These are phyloP conservation scores for Backusella tarrabulga DNA, from an alignment of 192 early-diverging fungal genomes.

Conservation along the genomic window DNA sequence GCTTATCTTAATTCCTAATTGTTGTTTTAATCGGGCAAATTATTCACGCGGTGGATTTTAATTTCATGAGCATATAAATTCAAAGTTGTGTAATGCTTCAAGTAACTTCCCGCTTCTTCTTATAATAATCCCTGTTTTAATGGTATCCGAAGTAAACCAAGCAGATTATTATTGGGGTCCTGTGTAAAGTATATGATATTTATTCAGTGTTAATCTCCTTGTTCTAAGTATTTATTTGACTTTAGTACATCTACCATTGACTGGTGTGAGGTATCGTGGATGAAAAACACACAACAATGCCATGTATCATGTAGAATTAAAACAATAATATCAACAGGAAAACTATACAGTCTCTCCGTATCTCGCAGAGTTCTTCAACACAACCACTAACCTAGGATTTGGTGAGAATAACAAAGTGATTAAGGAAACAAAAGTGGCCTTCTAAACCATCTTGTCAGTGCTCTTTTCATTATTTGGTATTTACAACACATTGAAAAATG, in stretches of 20 bases:
- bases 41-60: conserved; percentile 1
- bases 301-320: not conserved
- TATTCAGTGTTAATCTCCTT: not conserved
- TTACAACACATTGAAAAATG: conserved; percentile 44
- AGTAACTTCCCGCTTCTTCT: not conserved
- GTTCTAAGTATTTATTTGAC: not conserved
- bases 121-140: not conserved
- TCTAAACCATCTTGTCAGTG: conserved; percentile 27
- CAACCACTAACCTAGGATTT: conserved; percentile 67
- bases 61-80: not conserved
- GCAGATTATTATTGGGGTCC: conserved; percentile 20
- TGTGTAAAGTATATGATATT: conserved; percentile 8
- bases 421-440: not conserved
- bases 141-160: not conserved
- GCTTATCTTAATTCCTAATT: not conserved
- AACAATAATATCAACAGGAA: conserved; percentile 40
- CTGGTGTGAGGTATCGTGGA: conserved; percentile 65
- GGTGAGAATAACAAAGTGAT: conserved; percentile 17
- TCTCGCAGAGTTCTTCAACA: conserved; percentile 82
- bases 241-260: conserved; percentile 60
- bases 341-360: conserved; percentile 69
- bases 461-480: conserved; percentile 60
- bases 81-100: conserved; percentile 2
- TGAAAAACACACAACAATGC: conserved; percentile 17
- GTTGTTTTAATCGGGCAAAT: not conserved